Evolutionary conservation across 441 rosid genomes (phyloP).

Genomic region (Cnidoscolus chayamansa): DNA sequence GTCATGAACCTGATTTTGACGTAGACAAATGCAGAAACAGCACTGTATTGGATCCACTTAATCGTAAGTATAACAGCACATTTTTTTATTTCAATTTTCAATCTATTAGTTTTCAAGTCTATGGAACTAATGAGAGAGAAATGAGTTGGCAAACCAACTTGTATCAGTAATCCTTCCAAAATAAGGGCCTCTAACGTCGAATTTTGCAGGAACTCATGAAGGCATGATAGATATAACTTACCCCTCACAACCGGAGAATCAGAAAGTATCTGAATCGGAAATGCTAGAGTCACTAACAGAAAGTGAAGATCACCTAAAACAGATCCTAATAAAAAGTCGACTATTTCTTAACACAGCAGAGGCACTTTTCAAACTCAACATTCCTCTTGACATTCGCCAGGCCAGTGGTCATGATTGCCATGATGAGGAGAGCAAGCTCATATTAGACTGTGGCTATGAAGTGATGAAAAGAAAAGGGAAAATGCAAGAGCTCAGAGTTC

Average conservation of each 20-base stretch:
- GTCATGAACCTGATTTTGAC: slow-evolving; percentile 22
- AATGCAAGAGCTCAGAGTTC: slow-evolving; percentile 59
- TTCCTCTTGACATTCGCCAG: slow-evolving; percentile 38
- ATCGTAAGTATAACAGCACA: slow-evolving; percentile 36
- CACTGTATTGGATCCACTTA: slow-evolving; percentile 13
- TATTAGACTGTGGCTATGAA: slow-evolving; percentile 73
- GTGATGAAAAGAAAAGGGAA: slow-evolving; percentile 74
- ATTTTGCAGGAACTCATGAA: slow-evolving; percentile 40
- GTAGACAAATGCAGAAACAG: slow-evolving; percentile 20
- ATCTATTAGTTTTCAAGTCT: not conserved
- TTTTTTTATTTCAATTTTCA: not conserved
- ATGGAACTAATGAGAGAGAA: not conserved
- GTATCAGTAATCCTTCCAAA: not conserved
- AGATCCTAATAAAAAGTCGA: slow-evolving; percentile 55
- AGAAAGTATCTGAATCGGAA: slow-evolving; percentile 22
- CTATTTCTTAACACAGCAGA: slow-evolving; percentile 66
- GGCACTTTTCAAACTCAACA: slow-evolving; percentile 69
- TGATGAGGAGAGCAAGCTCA: slow-evolving; percentile 51
- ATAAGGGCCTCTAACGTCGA: not conserved
- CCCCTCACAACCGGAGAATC: slow-evolving; percentile 23
- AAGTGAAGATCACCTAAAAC: slow-evolving; percentile 59
- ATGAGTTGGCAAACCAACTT: not conserved
- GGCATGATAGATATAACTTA: slow-evolving; percentile 11
- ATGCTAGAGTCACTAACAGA: slow-evolving; percentile 47
- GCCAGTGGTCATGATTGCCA: slow-evolving; percentile 22